Conservation (phyloP, 2,329 filamentous ascomycete species). For the Penicillium sp. region DNA sequence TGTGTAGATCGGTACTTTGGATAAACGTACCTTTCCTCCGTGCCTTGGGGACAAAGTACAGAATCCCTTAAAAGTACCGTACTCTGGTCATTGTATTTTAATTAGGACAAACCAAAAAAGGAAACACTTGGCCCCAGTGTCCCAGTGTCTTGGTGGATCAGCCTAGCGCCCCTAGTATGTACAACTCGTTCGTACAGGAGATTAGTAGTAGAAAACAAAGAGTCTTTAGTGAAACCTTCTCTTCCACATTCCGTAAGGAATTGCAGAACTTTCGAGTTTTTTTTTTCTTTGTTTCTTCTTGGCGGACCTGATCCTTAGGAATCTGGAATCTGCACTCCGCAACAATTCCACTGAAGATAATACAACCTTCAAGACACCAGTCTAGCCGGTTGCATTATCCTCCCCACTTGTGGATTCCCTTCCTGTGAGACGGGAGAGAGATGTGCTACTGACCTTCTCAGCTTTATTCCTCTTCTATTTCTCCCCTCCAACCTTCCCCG, state of each 20-base stretch:
- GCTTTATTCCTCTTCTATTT: constrained; percentile 1
- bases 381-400: constrained; percentile 2
- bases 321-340: neutral
- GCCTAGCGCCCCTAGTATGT: constrained; percentile 5
- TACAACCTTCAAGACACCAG: neutral
- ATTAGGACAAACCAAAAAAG: neutral
- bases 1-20: too few species aligned
- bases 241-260: neutral
- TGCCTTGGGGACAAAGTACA: too few species aligned
- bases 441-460: constrained; percentile 16
- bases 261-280: neutral
- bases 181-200: neutral
- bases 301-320: neutral
- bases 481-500: neutral
- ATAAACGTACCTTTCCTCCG: too few species aligned
- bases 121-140: constrained; percentile 8
- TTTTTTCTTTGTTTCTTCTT: neutral
- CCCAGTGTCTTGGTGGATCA: constrained; percentile 16
- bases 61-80: neutral
- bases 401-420: constrained; percentile 15
- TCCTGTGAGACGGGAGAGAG: constrained; percentile 21
- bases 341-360: neutral
- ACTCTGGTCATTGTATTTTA: neutral
- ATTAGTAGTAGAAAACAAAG: neutral
- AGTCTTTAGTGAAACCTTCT: neutral